Percentiles rank a stretch among this genome's conserved stretches.
Conservation (phyloP, 768 basidiomycete species). For the Suillus luteus region DNA sequence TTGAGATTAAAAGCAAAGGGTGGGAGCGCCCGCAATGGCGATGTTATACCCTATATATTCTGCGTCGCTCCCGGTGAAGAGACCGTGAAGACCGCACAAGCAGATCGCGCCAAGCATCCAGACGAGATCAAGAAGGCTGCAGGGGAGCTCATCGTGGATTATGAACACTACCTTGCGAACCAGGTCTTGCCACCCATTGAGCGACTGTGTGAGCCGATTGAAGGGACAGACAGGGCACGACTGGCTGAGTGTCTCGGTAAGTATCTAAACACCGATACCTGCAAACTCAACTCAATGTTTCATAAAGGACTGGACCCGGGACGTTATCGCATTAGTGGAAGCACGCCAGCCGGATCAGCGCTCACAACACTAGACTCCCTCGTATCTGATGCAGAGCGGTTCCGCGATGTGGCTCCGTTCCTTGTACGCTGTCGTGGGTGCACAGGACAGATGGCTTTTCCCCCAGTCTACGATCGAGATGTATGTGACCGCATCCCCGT, state of each 20-base stretch:
- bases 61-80: conserved; percentile 78
- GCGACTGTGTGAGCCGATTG: conserved; percentile 93
- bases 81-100: conserved; percentile 71
- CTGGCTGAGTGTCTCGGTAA: conserved; percentile 94
- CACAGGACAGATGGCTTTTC: conserved; percentile 56
- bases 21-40: conserved; percentile 77
- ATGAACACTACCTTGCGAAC: conserved; percentile 86
- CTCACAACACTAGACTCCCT: conserved; percentile 88
- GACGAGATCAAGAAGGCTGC: conserved; percentile 82
- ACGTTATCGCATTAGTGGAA: conserved; percentile 48
- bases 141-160: conserved; percentile 74
- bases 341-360: conserved; percentile 53
- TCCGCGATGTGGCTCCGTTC: conserved; percentile 74
- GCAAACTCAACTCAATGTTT: conserved; percentile 1
- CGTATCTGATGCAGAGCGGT: conserved; percentile 85
- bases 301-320: conserved; percentile 59
- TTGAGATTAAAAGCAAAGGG: conserved; percentile 86
- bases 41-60: conserved; percentile 96
- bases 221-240: conserved; percentile 89
- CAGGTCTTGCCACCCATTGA: conserved; percentile 95
- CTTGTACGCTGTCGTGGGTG: conserved; percentile 79
- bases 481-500: conserved; percentile 38
- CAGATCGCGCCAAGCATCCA: conserved; percentile 90
- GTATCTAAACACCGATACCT: conserved; percentile 23
- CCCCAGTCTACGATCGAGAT: conserved; percentile 58